Conservation (phyloP, 495 filamentous ascomycete genomes). For the Sporormia fimetaria region DNA sequence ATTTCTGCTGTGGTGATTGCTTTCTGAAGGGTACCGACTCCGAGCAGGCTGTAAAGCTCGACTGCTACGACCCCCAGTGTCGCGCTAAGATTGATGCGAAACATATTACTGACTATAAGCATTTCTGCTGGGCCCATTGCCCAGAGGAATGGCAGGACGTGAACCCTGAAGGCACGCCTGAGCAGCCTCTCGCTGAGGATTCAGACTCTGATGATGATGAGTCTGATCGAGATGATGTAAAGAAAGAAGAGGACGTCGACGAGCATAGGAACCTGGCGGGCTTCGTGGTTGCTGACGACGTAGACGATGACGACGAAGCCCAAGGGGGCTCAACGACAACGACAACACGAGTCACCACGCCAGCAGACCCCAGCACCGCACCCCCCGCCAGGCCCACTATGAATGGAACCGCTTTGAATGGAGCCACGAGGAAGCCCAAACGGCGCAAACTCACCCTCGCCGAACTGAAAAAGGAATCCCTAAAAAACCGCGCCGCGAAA, state of each 20-base stretch:
- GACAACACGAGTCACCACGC: constrained; percentile 28
- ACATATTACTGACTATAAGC: constrained; percentile 58
- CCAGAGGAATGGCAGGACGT: constrained; percentile 34
- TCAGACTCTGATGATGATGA: constrained; percentile 21
- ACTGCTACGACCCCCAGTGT: constrained; percentile 64
- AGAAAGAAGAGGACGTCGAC: constrained; percentile 12
- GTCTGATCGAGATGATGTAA: constrained; percentile 24
- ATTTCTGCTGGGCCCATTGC: constrained; percentile 68
- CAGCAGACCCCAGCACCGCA: constrained; percentile 26
- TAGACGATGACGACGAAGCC: constrained; percentile 32
- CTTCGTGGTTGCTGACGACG: constrained; percentile 37
- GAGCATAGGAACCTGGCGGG: constrained; percentile 26
- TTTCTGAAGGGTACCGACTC: constrained; percentile 62
- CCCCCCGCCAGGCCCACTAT: too few species aligned
- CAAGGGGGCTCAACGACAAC: constrained; percentile 20
- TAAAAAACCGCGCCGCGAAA: constrained; percentile 49
- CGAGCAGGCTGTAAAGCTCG: constrained; percentile 38
- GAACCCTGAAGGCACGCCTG: constrained; percentile 24
- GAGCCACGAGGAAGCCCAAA: constrained; percentile 35
- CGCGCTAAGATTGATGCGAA: constrained; percentile 49
- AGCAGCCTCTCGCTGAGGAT: constrained; percentile 26
- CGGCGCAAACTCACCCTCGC: constrained; percentile 46
- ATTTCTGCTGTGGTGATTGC: constrained; percentile 69
- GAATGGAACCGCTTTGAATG: constrained; percentile 30
- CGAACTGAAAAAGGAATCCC: constrained; percentile 53